These are phyloP conservation scores for Bisporella sp. DNA, from an alignment of 2,329 filamentous ascomycete species.

Conservation along the genomic window DNA sequence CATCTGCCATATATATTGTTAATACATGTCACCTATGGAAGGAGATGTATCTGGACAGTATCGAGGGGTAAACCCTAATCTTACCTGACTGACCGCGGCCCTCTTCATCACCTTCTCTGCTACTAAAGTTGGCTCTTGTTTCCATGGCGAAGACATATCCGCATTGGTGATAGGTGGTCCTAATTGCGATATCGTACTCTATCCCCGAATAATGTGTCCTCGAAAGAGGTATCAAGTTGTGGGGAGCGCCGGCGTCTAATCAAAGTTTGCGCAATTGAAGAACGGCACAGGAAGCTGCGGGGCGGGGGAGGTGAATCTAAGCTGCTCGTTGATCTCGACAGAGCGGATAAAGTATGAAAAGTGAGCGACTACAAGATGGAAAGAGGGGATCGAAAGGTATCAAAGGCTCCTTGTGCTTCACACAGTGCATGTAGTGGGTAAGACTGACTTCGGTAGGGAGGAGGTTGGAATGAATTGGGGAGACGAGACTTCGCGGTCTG, in stretches of 20 bases:
- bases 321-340: no score
- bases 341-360: not conserved
- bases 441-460: not conserved
- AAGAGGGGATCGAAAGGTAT: not conserved
- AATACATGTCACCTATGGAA: not conserved
- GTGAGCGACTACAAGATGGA: not conserved
- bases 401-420: no score
- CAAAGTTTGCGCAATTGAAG: no score
- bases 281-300: no score
- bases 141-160: slow-evolving; percentile 53
- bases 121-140: slow-evolving; percentile 57
- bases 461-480: not conserved
- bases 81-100: slow-evolving; percentile 70
- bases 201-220: no score
- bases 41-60: no score
- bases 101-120: slow-evolving; percentile 64
- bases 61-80: slow-evolving; percentile 12
- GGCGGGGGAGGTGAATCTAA: no score
- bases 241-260: no score
- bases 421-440: no score
- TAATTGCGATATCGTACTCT: not conserved
- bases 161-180: not conserved
- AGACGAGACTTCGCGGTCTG: not conserved
- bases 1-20: slow-evolving; percentile 53
- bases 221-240: no score